Base-by-base conservation (phyloP, 1,284 basidiomycete genomes). In the Paramarasmius palmivorus region DNA sequence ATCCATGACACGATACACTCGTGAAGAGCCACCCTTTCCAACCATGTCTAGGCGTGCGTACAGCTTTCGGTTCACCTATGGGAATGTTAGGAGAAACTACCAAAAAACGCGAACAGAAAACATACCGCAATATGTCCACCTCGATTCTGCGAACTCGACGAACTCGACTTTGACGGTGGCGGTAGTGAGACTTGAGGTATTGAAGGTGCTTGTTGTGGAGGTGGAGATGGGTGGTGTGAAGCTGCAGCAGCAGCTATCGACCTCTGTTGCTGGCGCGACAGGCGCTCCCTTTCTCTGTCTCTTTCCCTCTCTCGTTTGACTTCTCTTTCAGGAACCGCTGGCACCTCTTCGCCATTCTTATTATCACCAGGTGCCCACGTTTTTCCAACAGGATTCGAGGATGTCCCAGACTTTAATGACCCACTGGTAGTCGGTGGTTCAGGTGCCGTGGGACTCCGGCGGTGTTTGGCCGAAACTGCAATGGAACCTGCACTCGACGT, bases 11-110 rank as follows among this genome's bases (percentile, higher is more conserved):
- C 92, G 89, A 69, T 88, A 97, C 19, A 97, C 95, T 50, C 92
- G 88, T n/a, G 93, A 96, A 8, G 93, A 90, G 0, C 95, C 95
- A 37, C 95, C 95, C 65, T 89, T 92, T 37, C 95, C 95, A 51
- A 98, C 86, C 67, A 93, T 74, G 59, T 95, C 92, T 1, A 95
- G 77, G 1, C 92, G 85, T 20, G 86, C 84, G 60, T 96, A 97
- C 0, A 78, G 70, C 62, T 85, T 87, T 64, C 86, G 90, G 72
- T 96, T 96, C 25, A 94, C 87, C 84, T 84, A 45, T 22, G 50
- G 25, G 25, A 36, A 14, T 20, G 20, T 10, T n/a, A n/a, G n/a
- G n/a, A 19, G 25, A 15, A 52, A 40, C 29, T 22, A 42, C 22
- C 17, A 53, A 9, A 9, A 19, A 14, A 17, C 19, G 15, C 23